These are phyloP conservation scores for Mucor piriformis DNA, from an alignment of 371 early-diverging fungal species.

Conservation along the genomic window DNA sequence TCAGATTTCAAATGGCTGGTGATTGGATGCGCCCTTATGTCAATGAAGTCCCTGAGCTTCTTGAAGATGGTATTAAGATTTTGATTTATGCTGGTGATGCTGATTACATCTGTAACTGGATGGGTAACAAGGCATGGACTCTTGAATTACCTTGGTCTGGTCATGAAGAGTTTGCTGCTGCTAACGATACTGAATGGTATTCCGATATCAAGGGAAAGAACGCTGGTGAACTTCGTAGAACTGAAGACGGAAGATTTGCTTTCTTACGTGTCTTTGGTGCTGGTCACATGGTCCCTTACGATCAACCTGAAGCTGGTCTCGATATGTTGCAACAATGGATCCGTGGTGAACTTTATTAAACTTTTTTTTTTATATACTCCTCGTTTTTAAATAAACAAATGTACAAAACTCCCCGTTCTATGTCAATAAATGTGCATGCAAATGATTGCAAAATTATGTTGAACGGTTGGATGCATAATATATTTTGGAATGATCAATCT, in stretches of 20 bases:
- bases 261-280: slow-evolving; percentile 88
- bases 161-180: slow-evolving; percentile 61
- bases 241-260: slow-evolving; percentile 69
- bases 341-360: slow-evolving; percentile 26
- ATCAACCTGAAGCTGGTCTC: slow-evolving; percentile 59
- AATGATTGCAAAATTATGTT: too few species aligned
- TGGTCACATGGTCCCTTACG: slow-evolving; percentile 89
- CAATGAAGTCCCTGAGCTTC: slow-evolving; percentile 68
- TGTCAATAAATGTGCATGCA: too few species aligned
- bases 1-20: slow-evolving; percentile 79
- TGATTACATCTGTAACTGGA: slow-evolving; percentile 90
- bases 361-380: not conserved
- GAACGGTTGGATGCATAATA: too few species aligned
- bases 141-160: slow-evolving; percentile 83
- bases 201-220: slow-evolving; percentile 43
- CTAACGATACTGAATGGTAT: slow-evolving; percentile 65
- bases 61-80: slow-evolving; percentile 80
- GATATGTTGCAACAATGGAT: slow-evolving; percentile 75
- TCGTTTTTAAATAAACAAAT: not conserved
- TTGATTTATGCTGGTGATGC: slow-evolving; percentile 91
- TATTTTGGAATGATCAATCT: too few species aligned
- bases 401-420: too few species aligned
- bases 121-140: slow-evolving; percentile 94
- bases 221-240: slow-evolving; percentile 80
- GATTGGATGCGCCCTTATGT: slow-evolving; percentile 91